Evolutionary conservation across 148 eudicot genomes (phyloP).

Genomic region (Cornus florida): DNA sequence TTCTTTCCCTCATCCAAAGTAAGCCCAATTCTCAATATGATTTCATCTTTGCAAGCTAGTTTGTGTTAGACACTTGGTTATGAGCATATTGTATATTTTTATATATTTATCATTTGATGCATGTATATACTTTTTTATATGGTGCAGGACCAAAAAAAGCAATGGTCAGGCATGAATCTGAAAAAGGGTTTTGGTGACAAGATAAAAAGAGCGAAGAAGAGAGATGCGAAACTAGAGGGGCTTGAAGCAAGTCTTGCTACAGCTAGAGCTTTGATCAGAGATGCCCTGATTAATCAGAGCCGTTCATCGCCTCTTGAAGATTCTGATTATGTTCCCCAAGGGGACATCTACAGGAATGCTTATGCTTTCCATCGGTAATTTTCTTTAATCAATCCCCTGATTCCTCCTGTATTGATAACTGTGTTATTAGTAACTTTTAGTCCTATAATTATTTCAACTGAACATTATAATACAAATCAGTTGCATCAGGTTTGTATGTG

Average conservation of each 20-base stretch:
- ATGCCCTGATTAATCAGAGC: slow-evolving; percentile 31
- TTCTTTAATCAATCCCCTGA: too few species aligned
- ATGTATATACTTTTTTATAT: background rate
- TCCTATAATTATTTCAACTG: too few species aligned
- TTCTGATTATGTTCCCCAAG: slow-evolving; percentile 50
- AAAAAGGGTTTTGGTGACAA: background rate
- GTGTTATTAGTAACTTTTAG: too few species aligned
- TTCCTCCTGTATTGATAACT: too few species aligned
- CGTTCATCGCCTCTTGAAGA: slow-evolving; percentile 27
- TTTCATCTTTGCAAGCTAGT: too few species aligned
- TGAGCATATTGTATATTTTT: background rate
- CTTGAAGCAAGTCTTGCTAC: slow-evolving; percentile 46
- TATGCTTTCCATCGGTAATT: slow-evolving; percentile 67
- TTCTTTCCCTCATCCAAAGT: too few species aligned
- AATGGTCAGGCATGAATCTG: background rate
- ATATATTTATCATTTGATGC: too few species aligned
- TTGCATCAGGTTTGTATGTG: too few species aligned
- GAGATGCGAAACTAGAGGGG: slow-evolving; percentile 22
- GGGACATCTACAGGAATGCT: slow-evolving; percentile 55
- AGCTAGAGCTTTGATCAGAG: slow-evolving; percentile 54
- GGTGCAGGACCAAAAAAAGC: background rate
- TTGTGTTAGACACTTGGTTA: too few species aligned
- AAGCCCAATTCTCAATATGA: too few species aligned
- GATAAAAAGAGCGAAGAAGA: slow-evolving; percentile 7
- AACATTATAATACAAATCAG: too few species aligned